Evolutionary conservation across 192 early-diverging fungal genomes (phyloP), one percentile per base, ranked within the genome.

Genomic region (Backusella tuberculispora): DNA sequence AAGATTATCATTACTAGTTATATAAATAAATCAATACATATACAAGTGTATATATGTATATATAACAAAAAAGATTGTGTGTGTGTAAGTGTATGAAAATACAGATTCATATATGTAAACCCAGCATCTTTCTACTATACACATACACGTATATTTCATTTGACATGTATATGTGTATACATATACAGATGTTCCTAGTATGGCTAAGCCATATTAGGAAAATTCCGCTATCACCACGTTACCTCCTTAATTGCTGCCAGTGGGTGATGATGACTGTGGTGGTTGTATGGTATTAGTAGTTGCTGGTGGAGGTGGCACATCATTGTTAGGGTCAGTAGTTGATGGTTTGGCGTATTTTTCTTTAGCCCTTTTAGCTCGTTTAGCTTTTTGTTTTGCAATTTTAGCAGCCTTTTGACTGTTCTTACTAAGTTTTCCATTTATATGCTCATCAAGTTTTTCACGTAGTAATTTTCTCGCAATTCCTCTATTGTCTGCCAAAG

Each of bases 401-500:
- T 91, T 93, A 4, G 83, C 83, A 26, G 86, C 86, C 72, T 90
- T 90, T 60, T 87, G 80, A 7, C 84, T 86, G 19, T 74, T 85
- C 64, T 93, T 93, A 10, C 89, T 91, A 37, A 78, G 63, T 0
- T 80, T 73, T 7, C 91, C 91, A 67, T 95, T 95, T 66, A 81
- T 72, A 37, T 86, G 77, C 19, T 92, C 85, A 76, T 95, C 93
- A n/a, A 95, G 78, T 76, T 91, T 90, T 15, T 82, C 85, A 15
- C 78, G 68, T 1, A 95, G 74, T 34, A 92, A 78, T 64, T 90
- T 89, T 48, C 86, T 71, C 1, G 93, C 93, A 41, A 92, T 86
- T 40, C 88, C 88, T 72, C 93, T 87, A 74, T 94, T 94, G 74
- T 91, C 86, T 37, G 88, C 86, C 48, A 92, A 73, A 15, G 90